Base-by-base conservation (phyloP, 176 grass and related monocot genomes). In the Areca catechu region DNA sequence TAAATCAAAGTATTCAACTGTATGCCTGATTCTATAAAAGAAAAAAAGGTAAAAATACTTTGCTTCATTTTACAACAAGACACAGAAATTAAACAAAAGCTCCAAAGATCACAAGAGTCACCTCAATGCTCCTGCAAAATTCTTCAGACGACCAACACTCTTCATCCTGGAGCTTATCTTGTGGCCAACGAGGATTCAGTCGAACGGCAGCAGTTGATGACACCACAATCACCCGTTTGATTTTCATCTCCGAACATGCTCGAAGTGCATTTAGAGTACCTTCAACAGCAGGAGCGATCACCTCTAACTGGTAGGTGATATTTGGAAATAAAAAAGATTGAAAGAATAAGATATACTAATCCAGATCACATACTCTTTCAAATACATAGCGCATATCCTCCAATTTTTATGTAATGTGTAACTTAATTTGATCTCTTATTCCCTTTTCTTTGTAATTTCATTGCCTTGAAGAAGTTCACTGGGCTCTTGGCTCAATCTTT, bases 71-170 rank as follows among this genome's bases (percentile, higher is more conserved):
- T 3, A 43, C 34, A 12, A 43, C 7, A 43, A 43, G 9, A 43
- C 14, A 43, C 9, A 43, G 34, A 43, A 43, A n/a, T n/a, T n/a
- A n/a, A n/a, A 43, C 9, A 43, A 43, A 54, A 10, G 3, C 53
- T 54, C 20, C 0, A 22, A 54, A 10, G 6, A 53, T 20, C n/a
- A 10, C 5, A 10, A 18, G 1, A 19, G 20, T 54, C 53, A 77
- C 74, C 78, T 69, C 55, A 12, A 37, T 74, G 15, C 66, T 4
- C 62, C 16, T 20, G 78, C 74, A 86, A n/a, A 68, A 49, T 3
- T 77, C 50, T 57, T 53, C 73, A 60, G 74, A 65, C 48, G 78
- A 81, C 83, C 78, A 86, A 63, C 74, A 62, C 22, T 62, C 69
- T 56, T 86, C 74, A 24, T 81, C 65, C 19, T 71, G 77, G 2